phyloP scores from a whole-genome alignment of 2,329 filamentous ascomycete genomes.

The Huntiella decipiens region DNA sequence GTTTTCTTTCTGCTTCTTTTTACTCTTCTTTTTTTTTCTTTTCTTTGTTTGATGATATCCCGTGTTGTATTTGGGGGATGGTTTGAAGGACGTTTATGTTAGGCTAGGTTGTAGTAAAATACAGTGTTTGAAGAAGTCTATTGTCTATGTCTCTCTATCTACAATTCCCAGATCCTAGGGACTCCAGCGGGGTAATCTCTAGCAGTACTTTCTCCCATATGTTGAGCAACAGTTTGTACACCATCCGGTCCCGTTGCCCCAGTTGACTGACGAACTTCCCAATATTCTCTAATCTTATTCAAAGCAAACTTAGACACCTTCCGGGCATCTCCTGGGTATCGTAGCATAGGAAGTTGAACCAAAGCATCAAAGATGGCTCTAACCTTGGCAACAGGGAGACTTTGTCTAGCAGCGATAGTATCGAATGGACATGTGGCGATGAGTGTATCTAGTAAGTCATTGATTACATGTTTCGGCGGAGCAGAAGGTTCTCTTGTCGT shows the following conservation, averaged over 20 bases:
- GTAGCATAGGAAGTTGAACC: conserved; percentile 28
- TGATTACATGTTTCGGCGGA: conserved; percentile 21
- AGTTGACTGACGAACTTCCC: conserved; percentile 22
- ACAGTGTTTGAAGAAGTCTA: neutral
- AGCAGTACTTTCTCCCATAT: conserved; percentile 9
- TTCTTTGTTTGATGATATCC: too few species aligned
- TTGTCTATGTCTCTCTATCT: neutral
- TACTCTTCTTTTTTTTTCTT: too few species aligned
- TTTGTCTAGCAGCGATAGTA: conserved; percentile 26
- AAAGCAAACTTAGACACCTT: conserved; percentile 24
- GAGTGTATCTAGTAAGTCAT: conserved; percentile 30
- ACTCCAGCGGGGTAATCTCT: conserved; percentile 10
- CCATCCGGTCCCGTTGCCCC: neutral
- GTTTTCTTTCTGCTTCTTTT: too few species aligned
- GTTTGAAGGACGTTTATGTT: too few species aligned
- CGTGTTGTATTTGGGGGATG: too few species aligned
- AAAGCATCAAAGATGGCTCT: conserved; percentile 28
- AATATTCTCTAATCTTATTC: conserved; percentile 24
- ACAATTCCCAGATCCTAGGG: conserved; percentile 1
- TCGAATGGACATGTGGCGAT: conserved; percentile 27
- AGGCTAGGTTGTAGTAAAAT: too few species aligned
- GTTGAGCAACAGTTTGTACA: neutral
- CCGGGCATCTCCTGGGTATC: conserved; percentile 24
- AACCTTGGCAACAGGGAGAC: conserved; percentile 24
- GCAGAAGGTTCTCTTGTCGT: neutral